These are phyloP conservation scores for Hortiboletus campestris DNA, from an alignment of 768 basidiomycete genomes.

Conservation along the genomic window DNA sequence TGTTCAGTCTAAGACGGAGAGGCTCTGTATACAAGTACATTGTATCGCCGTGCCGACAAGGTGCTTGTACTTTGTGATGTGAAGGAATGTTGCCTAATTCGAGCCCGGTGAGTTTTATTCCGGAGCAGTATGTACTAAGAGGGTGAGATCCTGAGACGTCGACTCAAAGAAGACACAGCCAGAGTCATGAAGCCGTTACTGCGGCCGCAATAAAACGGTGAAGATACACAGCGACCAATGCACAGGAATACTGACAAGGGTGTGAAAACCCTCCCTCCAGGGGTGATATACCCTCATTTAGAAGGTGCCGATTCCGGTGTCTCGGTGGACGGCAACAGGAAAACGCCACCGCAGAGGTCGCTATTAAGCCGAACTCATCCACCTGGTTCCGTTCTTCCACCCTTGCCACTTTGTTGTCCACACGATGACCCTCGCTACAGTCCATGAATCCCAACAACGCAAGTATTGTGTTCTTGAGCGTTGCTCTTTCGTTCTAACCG, in stretches of 20 bases:
- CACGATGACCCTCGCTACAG: conserved; percentile 14
- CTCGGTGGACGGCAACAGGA: not conserved
- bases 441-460: conserved; percentile 22
- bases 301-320: not conserved
- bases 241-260: not conserved
- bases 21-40: too few species aligned
- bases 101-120: not conserved
- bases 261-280: not conserved
- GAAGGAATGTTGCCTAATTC: not conserved
- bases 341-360: conserved; percentile 17
- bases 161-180: conserved; percentile 2
- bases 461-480: not conserved
- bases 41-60: not conserved
- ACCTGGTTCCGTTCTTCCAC: conserved; percentile 8
- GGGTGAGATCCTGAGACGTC: not conserved
- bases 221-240: not conserved
- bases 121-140: not conserved
- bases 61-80: not conserved
- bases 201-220: not conserved
- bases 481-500: not conserved
- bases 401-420: not conserved
- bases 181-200: not conserved
- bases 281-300: conserved; percentile 5
- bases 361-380: conserved; percentile 18
- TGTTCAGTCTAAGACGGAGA: not conserved